These are phyloP conservation scores for Malassezia brasiliensis DNA, from an alignment of 1,284 basidiomycete species.

Conservation along the genomic window DNA sequence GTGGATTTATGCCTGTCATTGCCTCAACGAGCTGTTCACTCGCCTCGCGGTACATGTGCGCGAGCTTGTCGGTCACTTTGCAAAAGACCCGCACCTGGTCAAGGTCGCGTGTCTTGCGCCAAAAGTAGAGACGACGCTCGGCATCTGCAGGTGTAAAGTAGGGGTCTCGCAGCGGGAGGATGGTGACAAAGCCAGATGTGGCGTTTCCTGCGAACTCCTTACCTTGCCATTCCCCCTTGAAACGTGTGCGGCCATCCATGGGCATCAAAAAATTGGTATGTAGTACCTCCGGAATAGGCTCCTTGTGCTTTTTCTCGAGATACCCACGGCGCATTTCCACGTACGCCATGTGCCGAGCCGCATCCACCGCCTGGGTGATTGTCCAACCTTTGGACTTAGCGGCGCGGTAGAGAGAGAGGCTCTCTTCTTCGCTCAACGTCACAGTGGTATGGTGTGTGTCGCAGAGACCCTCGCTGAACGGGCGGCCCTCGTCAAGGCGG, in stretches of 20 bases:
- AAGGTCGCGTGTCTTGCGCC: slow-evolving; percentile 1
- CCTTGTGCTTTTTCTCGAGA: slow-evolving; percentile 3
- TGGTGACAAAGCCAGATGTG: slow-evolving; percentile 10
- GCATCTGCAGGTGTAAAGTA: slow-evolving; percentile 5
- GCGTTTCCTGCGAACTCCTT: slow-evolving; percentile 2
- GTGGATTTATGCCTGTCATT: not conserved
- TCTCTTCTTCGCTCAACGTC: slow-evolving; percentile 4
- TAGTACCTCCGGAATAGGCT: slow-evolving; percentile 4
- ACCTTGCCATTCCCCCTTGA: not conserved
- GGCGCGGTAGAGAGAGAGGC: slow-evolving; percentile 1
- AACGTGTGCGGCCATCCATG: not conserved
- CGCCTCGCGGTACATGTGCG: not conserved
- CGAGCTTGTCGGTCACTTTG: slow-evolving; percentile 6
- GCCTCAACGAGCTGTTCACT: not conserved
- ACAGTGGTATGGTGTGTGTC: slow-evolving; percentile 4
- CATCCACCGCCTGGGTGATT: slow-evolving; percentile 15
- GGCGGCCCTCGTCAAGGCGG: slow-evolving; percentile 7
- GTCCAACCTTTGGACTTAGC: slow-evolving; percentile 8
- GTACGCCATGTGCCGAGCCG: slow-evolving; percentile 17
- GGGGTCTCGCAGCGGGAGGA: slow-evolving; percentile 9
- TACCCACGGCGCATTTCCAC: slow-evolving; percentile 15
- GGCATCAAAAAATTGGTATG: slow-evolving; percentile 17
- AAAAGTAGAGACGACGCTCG: not conserved
- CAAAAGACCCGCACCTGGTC: slow-evolving; percentile 8
- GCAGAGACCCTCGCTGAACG: not conserved